Percentiles rank a stretch among this genome's conserved stretches.
phyloP scores from a whole-genome alignment of 805 yeast genomes.

The Helenozyma rhizophorensis region DNA sequence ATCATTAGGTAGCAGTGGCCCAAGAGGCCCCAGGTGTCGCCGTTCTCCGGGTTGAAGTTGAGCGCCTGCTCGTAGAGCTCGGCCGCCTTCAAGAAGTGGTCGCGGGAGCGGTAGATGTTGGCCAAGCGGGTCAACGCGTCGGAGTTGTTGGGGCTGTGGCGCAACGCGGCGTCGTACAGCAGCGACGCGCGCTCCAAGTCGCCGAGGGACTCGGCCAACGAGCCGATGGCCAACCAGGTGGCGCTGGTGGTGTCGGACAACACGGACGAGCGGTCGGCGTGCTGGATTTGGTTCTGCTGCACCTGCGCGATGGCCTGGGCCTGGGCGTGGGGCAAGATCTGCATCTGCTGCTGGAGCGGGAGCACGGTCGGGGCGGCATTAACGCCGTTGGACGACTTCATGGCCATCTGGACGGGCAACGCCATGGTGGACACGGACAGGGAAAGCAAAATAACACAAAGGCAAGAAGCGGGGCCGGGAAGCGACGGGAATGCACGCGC shows the following conservation, averaged over 20 bases:
- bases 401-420: conserved; percentile 18
- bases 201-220: conserved; percentile 83
- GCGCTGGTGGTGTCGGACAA: conserved; percentile 58
- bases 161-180: conserved; percentile 82
- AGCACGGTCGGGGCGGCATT: conserved; percentile 10
- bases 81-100: conserved; percentile 90
- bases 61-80: conserved; percentile 89
- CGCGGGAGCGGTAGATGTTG: conserved; percentile 81
- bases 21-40: conserved; percentile 94
- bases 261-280: conserved; percentile 12
- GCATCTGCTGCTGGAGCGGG: conserved; percentile 16
- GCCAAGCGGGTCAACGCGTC: conserved; percentile 84
- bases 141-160: conserved; percentile 81
- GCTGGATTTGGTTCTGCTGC: conserved; percentile 5
- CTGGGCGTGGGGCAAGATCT: conserved; percentile 16
- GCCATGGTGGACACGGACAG: conserved; percentile 11
- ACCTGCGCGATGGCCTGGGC: conserved; percentile 10
- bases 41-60: conserved; percentile 76
- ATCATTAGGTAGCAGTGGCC: conserved; percentile 97
- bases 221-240: conserved; percentile 87
- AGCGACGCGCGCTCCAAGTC: conserved; percentile 85
- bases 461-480: not conserved
- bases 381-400: conserved; percentile 12
- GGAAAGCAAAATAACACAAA: conserved; percentile 1
- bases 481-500: not conserved